These are phyloP conservation scores for Dothideomycetes sp. DNA, from an alignment of 2,329 filamentous ascomycete genomes.

Conservation along the genomic window DNA sequence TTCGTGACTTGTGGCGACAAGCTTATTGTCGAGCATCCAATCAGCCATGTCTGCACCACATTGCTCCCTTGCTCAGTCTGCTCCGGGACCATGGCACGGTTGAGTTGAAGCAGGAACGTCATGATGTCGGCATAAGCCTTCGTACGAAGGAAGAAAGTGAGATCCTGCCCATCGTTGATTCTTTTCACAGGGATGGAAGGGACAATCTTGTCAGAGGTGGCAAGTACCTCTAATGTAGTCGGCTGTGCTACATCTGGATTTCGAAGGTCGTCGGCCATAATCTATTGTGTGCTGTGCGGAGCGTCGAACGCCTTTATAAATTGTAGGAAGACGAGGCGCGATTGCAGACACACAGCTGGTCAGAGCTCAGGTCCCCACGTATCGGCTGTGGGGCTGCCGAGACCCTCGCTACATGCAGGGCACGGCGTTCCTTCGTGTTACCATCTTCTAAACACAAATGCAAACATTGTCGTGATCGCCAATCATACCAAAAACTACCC, in stretches of 20 bases:
- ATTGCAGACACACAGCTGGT: too few species aligned
- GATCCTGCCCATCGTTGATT: constrained; percentile 78
- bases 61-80: constrained; percentile 30
- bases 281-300: constrained; percentile 4
- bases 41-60: constrained; percentile 42
- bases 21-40: constrained; percentile 30
- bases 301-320: constrained; percentile 4
- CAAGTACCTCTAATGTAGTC: constrained; percentile 28
- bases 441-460: too few species aligned
- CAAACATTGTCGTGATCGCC: too few species aligned
- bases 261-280: constrained; percentile 11
- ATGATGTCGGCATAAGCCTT: constrained; percentile 81
- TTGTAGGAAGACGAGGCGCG: too few species aligned
- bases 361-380: too few species aligned
- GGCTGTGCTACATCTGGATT: constrained; percentile 6
- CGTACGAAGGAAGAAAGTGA: constrained; percentile 67
- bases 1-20: constrained; percentile 49
- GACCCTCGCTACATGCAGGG: too few species aligned
- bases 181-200: constrained; percentile 65
- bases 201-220: constrained; percentile 35
- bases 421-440: too few species aligned
- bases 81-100: constrained; percentile 70
- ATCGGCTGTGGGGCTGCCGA: not conserved
- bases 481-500: too few species aligned
- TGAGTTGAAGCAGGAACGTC: constrained; percentile 80